Conservation (phyloP, 2,329 filamentous ascomycete species). For the Dothiorella sarmentorum region DNA sequence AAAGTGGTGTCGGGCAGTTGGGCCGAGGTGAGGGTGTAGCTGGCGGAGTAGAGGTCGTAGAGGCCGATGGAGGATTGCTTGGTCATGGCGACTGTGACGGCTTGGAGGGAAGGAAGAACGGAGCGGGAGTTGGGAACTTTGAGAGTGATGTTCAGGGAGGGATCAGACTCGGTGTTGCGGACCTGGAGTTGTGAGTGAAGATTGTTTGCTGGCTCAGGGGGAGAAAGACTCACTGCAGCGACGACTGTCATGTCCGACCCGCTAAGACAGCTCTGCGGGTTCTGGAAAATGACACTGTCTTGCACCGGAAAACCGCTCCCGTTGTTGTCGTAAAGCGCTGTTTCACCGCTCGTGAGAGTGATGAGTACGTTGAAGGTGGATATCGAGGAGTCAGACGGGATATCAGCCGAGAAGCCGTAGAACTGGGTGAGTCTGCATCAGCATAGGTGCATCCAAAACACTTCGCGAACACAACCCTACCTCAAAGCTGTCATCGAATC, state of each 20-base stretch:
- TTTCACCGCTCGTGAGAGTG: slow-evolving; percentile 48
- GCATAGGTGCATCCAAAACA: neutral
- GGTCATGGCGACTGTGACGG: slow-evolving; percentile 26
- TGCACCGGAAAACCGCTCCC: slow-evolving; percentile 54
- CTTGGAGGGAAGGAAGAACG: slow-evolving; percentile 27
- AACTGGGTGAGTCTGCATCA: slow-evolving; percentile 22
- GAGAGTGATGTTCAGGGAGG: slow-evolving; percentile 24
- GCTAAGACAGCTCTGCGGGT: slow-evolving; percentile 54
- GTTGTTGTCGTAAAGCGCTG: slow-evolving; percentile 54
- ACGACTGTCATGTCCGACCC: slow-evolving; percentile 25
- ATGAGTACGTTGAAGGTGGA: slow-evolving; percentile 58
- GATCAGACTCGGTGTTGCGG: slow-evolving; percentile 20
- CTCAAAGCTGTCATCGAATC: slow-evolving; percentile 60
- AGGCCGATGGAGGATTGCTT: slow-evolving; percentile 25
- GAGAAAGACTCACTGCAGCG: slow-evolving; percentile 23
- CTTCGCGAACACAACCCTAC: slow-evolving; percentile 42
- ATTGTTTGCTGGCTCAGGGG: neutral
- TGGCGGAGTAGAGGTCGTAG: slow-evolving; percentile 29
- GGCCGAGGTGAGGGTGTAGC: slow-evolving; percentile 21
- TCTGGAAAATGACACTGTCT: slow-evolving; percentile 55
- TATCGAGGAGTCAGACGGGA: slow-evolving; percentile 59
- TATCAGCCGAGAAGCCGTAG: slow-evolving; percentile 36
- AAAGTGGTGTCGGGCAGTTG: neutral
- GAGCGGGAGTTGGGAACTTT: slow-evolving; percentile 26
- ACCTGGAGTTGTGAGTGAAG: slow-evolving; percentile 12